Evolutionary conservation across 164 flowering plant genomes (phyloP).

Genomic region (Sedum album): DNA sequence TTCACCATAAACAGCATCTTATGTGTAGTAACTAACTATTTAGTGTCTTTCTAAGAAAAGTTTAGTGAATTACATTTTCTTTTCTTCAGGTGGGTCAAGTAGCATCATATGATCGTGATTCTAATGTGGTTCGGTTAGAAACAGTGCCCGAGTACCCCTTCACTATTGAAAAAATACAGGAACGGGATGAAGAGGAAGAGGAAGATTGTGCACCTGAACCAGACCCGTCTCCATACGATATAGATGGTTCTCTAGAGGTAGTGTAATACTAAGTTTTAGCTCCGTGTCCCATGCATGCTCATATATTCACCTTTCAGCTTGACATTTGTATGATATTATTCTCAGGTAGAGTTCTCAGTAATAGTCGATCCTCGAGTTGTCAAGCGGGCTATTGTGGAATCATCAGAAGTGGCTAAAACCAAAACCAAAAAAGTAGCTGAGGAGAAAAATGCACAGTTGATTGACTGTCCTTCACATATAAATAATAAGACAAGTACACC

Average conservation of each 20-base stretch:
- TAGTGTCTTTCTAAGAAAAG: no score
- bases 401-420: conserved; percentile 14
- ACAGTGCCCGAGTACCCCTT: conserved; percentile 65
- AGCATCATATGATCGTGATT: conserved; percentile 31
- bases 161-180: conserved; percentile 24
- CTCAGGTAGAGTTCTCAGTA: conserved; percentile 59
- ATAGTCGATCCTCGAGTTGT: conserved; percentile 62
- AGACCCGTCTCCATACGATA: conserved; percentile 49
- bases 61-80: no score
- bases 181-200: conserved; percentile 29
- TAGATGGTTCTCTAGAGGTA: conserved; percentile 94
- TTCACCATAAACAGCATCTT: no score
- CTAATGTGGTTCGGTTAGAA: conserved; percentile 34
- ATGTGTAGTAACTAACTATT: no score
- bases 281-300: no score
- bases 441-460: conserved; percentile 14
- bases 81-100: conserved; percentile 65
- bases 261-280: no score
- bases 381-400: conserved; percentile 19
- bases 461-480: conserved; percentile 8
- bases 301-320: neutral
- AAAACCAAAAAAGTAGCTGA: conserved; percentile 15
- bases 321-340: neutral
- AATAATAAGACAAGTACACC: conserved; percentile 14
- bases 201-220: conserved; percentile 16